phyloP scores from a whole-genome alignment of 2,329 filamentous ascomycete species.

The Teratosphaeria nubilosa region DNA sequence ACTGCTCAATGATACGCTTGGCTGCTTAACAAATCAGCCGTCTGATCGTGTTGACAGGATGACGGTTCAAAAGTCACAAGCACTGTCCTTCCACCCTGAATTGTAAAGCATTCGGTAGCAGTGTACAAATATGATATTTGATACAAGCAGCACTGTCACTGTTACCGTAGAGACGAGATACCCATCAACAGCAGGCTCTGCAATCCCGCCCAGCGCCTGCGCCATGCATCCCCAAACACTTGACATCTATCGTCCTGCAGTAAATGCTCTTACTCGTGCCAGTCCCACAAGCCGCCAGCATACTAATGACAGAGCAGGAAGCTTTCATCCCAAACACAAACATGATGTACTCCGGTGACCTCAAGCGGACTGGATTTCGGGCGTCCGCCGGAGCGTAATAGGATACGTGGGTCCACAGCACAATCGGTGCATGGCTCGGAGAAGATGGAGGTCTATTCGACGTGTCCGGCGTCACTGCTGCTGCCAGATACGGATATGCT shows the following conservation, averaged over 20 bases:
- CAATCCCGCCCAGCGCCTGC: not conserved
- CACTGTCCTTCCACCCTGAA: not conserved
- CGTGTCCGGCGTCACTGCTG: conserved; percentile 18
- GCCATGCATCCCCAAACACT: not conserved
- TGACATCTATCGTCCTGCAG: not conserved
- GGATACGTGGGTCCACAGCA: not conserved
- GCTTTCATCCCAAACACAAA: not conserved
- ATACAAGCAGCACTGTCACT: not conserved
- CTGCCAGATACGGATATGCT: conserved; percentile 33
- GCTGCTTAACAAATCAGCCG: too few species aligned
- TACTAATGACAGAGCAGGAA: not conserved
- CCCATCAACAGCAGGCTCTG: not conserved
- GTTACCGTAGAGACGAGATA: not conserved
- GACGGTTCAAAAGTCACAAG: not conserved
- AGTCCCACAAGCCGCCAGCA: not conserved
- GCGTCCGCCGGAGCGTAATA: not conserved
- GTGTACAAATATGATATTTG: not conserved
- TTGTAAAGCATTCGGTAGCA: not conserved
- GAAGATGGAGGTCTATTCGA: not conserved
- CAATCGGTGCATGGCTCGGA: not conserved
- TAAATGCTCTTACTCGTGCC: not conserved
- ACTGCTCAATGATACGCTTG: too few species aligned
- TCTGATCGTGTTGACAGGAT: too few species aligned
- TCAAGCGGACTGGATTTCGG: not conserved
- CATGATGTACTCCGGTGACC: not conserved